Base-by-base conservation (phyloP, 2,329 filamentous ascomycete species). In the Neonectria ditissima region DNA sequence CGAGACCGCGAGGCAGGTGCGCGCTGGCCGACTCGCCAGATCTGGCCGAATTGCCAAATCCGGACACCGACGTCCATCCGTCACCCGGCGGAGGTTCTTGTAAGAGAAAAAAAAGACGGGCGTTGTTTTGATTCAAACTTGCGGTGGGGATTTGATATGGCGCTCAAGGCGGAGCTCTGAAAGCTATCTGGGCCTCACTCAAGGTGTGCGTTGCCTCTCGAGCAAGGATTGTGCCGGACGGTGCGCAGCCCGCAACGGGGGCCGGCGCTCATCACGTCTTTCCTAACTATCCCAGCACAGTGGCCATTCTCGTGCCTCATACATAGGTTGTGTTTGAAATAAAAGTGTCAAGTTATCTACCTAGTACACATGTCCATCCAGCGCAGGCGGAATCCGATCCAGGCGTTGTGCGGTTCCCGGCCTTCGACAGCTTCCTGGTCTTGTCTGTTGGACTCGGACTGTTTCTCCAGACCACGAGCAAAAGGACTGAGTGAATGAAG, bases 1-100 rank as follows among this genome's bases (percentile, higher is more conserved):
- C 13, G 22, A 26, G 44, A 16, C 24, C 37, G 16, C 37, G 51
- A 56, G 54, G 54, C 22, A 56, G 54, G 41, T 30, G 24, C 37
- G 34, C 18, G 32, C 32, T 37, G 24, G 16, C 14, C 16, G 14
- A 18, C 5, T 30, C 9, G 24, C 45, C 45, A 48, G 28, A 48
- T 48, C 9, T 18, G 26, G 45, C 34, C 34, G 34, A 18, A 18
- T 34, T 20, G 10, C 47, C 47, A 32, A 48, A 50, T 34, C 4
- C n/a, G 47, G 47, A 20, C 5, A 5, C 14, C 4, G n/a, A 50
- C n/a, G 18, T 13, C 47, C 13, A 20, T 18, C 26, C 14, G 16
- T 11, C n/a, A 20, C 1, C 4, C n/a, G 16, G 1, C 16, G 37
- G 16, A n/a, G 37, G 37, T 39, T 39, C 3, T 16, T 41, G 9